Percentiles rank a stretch among this genome's conserved stretches.
Evolutionary conservation across 2,329 filamentous ascomycete genomes (phyloP).

Genomic region (Ophiostoma himal-ulmi): DNA sequence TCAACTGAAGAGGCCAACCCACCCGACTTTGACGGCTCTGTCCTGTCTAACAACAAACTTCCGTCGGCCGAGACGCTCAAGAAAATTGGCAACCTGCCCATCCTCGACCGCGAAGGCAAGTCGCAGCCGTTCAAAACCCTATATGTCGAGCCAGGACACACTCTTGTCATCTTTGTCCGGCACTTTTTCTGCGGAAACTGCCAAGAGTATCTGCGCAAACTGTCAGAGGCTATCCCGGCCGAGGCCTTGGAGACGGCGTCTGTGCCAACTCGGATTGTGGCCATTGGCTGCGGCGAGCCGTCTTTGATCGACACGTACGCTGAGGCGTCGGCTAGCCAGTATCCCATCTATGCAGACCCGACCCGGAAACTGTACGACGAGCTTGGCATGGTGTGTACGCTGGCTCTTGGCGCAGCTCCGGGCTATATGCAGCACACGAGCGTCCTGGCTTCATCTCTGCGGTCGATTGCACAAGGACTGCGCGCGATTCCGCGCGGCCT

Average conservation of each 20-base stretch:
- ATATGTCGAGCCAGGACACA: conserved; percentile 50
- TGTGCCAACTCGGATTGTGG: conserved; percentile 56
- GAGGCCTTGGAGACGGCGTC: conserved; percentile 46
- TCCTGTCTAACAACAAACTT: conserved; percentile 51
- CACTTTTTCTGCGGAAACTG: conserved; percentile 80
- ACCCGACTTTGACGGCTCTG: conserved; percentile 50
- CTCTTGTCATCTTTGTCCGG: conserved; percentile 67
- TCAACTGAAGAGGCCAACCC: conserved; percentile 28
- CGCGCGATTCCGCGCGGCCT: conserved; percentile 52
- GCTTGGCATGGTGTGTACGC: conserved; percentile 63
- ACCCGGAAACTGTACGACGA: conserved; percentile 58
- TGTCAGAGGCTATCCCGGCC: conserved; percentile 54
- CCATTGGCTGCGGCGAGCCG: conserved; percentile 68
- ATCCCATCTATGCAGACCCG: conserved; percentile 73
- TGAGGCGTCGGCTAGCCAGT: conserved; percentile 57
- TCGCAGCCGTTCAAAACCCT: conserved; percentile 57
- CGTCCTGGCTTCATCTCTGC: conserved; percentile 41
- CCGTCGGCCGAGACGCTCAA: conserved; percentile 46
- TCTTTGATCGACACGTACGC: conserved; percentile 63
- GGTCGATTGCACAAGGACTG: conserved; percentile 55
- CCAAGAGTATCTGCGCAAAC: conserved; percentile 63
- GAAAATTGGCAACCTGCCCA: conserved; percentile 48
- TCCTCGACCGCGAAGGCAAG: conserved; percentile 58
- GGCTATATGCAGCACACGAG: conserved; percentile 58
- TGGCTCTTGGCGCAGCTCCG: conserved; percentile 54